A percentile compares a stretch with the other conserved stretches of the same genome.
These are phyloP conservation scores for Ziziphus jujuba DNA, from an alignment of 306 rosid species.

Conservation along the genomic window DNA sequence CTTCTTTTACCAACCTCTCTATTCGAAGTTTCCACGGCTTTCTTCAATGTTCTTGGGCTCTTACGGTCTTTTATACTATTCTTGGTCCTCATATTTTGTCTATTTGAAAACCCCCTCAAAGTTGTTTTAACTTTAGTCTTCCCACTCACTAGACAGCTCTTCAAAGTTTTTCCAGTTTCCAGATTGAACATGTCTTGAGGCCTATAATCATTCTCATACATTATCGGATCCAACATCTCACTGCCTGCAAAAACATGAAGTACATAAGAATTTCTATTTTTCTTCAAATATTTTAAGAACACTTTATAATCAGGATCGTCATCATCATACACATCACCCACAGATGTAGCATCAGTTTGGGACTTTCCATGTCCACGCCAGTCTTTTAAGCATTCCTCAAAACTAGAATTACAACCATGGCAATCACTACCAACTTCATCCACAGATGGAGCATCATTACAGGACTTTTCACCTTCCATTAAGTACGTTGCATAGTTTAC, in stretches of 20 bases:
- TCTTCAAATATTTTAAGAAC: conserved; percentile 35
- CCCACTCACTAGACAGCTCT: conserved; percentile 12
- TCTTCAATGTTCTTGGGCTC: conserved; percentile 10
- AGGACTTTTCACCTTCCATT: too few relatives aligned
- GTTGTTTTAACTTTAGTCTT: conserved; percentile 1
- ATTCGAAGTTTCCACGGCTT: neutral
- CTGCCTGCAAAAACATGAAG: conserved; percentile 13
- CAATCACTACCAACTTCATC: too few relatives aligned
- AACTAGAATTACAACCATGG: too few relatives aligned
- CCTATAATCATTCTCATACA: conserved; percentile 30
- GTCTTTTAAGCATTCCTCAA: too few relatives aligned
- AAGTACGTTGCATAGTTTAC: too few relatives aligned
- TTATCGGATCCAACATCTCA: conserved; percentile 13
- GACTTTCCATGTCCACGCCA: too few relatives aligned
- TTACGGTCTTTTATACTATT: conserved; percentile 1
- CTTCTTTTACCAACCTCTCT: neutral
- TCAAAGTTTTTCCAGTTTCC: conserved; percentile 1
- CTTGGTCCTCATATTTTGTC: neutral
- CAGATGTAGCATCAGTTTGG: neutral
- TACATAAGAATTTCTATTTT: conserved; percentile 34
- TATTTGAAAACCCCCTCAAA: conserved; percentile 8
- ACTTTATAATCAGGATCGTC: conserved; percentile 31
- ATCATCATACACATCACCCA: conserved; percentile 7
- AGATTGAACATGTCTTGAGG: conserved; percentile 4
- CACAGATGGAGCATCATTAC: too few relatives aligned